Evolutionary conservation across 768 basidiomycete species (phyloP), one percentile per base, ranked within the genome.

Genomic region (Cyathus striatus): DNA sequence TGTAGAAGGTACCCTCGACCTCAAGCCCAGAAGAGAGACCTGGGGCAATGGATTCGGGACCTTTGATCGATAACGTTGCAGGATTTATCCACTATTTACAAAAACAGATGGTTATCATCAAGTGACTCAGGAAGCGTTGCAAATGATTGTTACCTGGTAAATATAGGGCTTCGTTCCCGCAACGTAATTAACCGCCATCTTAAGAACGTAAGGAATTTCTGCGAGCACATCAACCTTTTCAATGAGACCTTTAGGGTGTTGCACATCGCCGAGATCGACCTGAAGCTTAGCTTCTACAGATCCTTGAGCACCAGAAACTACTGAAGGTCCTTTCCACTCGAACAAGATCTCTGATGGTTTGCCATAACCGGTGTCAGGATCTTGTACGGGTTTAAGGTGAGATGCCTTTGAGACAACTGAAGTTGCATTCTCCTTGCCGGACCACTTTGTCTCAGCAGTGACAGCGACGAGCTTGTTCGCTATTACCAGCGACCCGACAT

Each of bases 141-240:
- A 27, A 30, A 23, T 52, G 20, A 48, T 22, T 13, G 80, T 42
- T 41, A 86, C 92, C 78, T 94, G 90, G 63, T 95, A 96, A 60
- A 95, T 87, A 61, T 83, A 94, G 0, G 92, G 95, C 62, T 94
- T 93, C 17, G 90, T 91, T 30, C 90, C 88, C 27, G 93, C 82
- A 26, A 92, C 92, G 55, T 95, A 95, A 56, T 85, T 90, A 51
- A 99, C 83, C 48, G 92, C 85, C 62, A 92, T 81, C 70, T 92
- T 91, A 60, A 99, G 66, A 42, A 95, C 81, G 47, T 85, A 83
- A 9, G 96, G 96, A 49, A 96, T 90, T 69, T 99, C 94, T 4
- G 88, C 93, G 6, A 99, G 76, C 2, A 98, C 82, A 55, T 99
- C 93, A 21, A 98, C 90, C 64, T 95, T 93, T 62, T 92, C 90